Base-by-base conservation (phyloP, 2,329 filamentous ascomycete genomes). In the Cercospora sp. region DNA sequence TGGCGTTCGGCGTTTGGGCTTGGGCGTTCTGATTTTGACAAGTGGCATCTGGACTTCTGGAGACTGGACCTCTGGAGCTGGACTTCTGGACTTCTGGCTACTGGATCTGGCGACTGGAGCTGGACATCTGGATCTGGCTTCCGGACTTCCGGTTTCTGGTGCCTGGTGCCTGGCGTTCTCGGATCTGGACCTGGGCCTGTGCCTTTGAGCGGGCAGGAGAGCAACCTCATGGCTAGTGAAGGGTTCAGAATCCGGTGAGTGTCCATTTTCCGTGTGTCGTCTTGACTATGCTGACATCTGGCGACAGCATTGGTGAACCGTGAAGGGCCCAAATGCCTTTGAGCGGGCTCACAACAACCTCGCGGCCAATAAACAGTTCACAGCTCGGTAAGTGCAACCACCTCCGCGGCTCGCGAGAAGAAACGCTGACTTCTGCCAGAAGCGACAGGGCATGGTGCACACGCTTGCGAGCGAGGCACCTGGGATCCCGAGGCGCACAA, bases 161-260 rank as follows among this genome's bases (percentile, higher is more conserved):
- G 16, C 26, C 9, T 59, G 55, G 31, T 18, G 30, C 23, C 16
- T 60, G 18, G 18, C 57, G 33, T 31, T 20, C 28, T 40, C 36
- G 36, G 36, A 40, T 40, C 36, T 40, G 36, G 36, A 16, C 6
- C 36, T 40, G 36, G 36, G n/a, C 36, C 13, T 4, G 57, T 20
- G 57, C 57, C 57, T 60, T 60, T 60, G 57, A 60, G 57, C 26
- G 57, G 57, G 57, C 57, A 20, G 26, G 9, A 60, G 57, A 51
- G 4, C 20, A 23, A 51, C 18, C 45, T 51, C 45, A 51, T 23
- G 18, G 45, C 45, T 13, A 51, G 45, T 51, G 45, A 51, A 51
- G 45, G 18, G 20, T 51, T 20, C 18, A 2, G 20, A 51, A 51
- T 20, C 4, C 20, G 45, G 45, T 51, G 20, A 51, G 45, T 13